Evolutionary conservation across 1,284 basidiomycete genomes (phyloP), one percentile per base, ranked within the genome.

Genomic region (Apiotrichum mycotoxinovorans): DNA sequence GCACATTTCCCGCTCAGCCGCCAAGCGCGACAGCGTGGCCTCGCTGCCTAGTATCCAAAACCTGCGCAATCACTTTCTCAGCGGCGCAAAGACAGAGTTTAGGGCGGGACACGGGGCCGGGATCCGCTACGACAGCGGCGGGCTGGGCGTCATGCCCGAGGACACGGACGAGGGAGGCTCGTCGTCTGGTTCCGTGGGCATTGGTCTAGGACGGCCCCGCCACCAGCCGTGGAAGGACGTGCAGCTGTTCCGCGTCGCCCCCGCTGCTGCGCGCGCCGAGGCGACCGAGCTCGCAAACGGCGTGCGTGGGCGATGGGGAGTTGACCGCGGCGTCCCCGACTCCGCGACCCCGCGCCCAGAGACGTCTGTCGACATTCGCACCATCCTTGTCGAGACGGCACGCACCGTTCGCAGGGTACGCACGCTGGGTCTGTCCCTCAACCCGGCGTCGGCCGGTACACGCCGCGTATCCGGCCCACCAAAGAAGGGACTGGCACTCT

Each of bases 1-100:
- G 14, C 72, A 75, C 58, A 66, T 75, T 46, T 63, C 71, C 10
- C 67, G 70, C 20, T 70, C 67, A 25, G 76, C 76, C 1, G 70
- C 72, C 23, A 76, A 76, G 54, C 64, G 76, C 15, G 71, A 76
- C 58, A 71, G 68, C 4, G 74, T 78, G 9, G 71, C 72, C 51
- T 56, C 73, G 33, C 64, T 78, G 4, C 75, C 75, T 2, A 74
- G 72, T 12, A 78, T 78, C 58, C 69, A 73, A 52, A 69, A 74
- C 56, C 66, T 78, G 5, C 72, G 75, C 49, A 55, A 65, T 5
- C 76, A 74, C 44, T 78, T 76, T 60, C 61, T 68, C 1, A 64
- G 70, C 49, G 68, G 67, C 3, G 53, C 41, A 7, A 50, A 63
- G 34, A 56, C 69, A 15, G 67, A 72, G 56, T 66, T 71, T 54